A percentile compares a stretch with the other conserved stretches of the same genome.
phyloP scores from a whole-genome alignment of 2,329 filamentous ascomycete genomes.

The Verticillium zaregamsianum region DNA sequence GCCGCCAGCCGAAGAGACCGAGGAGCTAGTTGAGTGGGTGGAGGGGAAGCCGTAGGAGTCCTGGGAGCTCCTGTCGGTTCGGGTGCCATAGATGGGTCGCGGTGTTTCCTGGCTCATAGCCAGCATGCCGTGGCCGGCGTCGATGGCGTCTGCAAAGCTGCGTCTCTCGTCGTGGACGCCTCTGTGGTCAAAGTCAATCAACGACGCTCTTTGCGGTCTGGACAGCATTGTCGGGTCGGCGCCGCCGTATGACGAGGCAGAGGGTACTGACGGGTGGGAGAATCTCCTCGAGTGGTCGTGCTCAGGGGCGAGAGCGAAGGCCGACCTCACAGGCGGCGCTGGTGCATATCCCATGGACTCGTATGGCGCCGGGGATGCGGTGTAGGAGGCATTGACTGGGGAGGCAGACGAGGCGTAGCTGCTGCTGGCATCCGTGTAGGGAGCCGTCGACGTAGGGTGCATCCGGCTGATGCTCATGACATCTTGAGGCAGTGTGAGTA shows the following conservation, averaged over 20 bases:
- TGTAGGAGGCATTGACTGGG: slow-evolving; percentile 61
- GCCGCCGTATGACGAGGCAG: background rate
- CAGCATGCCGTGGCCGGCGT: slow-evolving; percentile 91
- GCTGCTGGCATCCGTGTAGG: slow-evolving; percentile 61
- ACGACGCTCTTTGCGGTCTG: slow-evolving; percentile 53
- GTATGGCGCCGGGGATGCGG: slow-evolving; percentile 66
- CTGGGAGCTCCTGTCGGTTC: slow-evolving; percentile 64
- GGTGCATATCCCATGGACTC: slow-evolving; percentile 73
- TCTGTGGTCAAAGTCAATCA: slow-evolving; percentile 55
- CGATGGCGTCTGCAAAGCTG: slow-evolving; percentile 83
- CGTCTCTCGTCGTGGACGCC: slow-evolving; percentile 50
- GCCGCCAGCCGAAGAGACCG: slow-evolving; percentile 84
- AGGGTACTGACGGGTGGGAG: slow-evolving; percentile 74
- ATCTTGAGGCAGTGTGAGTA: slow-evolving; percentile 72
- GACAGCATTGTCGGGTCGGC: slow-evolving; percentile 34
- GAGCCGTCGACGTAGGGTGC: slow-evolving; percentile 54
- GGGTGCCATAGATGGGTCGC: slow-evolving; percentile 78
- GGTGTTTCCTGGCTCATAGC: slow-evolving; percentile 95
- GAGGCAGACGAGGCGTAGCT: slow-evolving; percentile 62
- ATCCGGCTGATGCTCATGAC: slow-evolving; percentile 65
- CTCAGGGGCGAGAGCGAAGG: slow-evolving; percentile 54
- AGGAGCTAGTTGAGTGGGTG: slow-evolving; percentile 79
- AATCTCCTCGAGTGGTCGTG: slow-evolving; percentile 60
- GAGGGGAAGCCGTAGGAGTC: slow-evolving; percentile 92
- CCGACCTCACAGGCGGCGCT: slow-evolving; percentile 52